Evolutionary conservation across 2,329 filamentous ascomycete genomes (phyloP).

Genomic region (Boeremia lycopersici): DNA sequence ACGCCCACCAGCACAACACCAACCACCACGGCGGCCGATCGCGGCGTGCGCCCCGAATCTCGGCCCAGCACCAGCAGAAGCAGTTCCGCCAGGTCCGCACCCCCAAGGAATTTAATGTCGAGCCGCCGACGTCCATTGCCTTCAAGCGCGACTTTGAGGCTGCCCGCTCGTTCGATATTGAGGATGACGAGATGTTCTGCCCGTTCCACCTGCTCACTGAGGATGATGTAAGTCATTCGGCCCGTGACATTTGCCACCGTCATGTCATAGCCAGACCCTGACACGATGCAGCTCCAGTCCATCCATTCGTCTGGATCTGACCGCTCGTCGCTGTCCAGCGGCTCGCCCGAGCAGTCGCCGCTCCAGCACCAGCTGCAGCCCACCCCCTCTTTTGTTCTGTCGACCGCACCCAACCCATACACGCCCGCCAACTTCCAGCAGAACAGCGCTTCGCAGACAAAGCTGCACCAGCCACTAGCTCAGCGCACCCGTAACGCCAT

Average conservation of each 20-base stretch:
- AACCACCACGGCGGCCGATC: conserved; percentile 75
- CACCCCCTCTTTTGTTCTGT: conserved; percentile 75
- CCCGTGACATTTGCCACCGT: conserved; percentile 31
- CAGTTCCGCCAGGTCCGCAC: conserved; percentile 85
- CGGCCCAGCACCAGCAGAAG: conserved; percentile 83
- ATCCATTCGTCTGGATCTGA: conserved; percentile 90
- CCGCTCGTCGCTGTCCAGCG: conserved; percentile 91
- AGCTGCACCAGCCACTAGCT: conserved; percentile 88
- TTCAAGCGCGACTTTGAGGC: conserved; percentile 91
- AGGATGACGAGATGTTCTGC: conserved; percentile 96
- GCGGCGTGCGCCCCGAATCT: conserved; percentile 80
- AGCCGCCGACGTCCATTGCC: conserved; percentile 74
- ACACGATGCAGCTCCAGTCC: conserved; percentile 72
- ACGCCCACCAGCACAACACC: conserved; percentile 67
- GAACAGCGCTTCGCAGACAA: conserved; percentile 64
- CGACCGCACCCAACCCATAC: conserved; percentile 62
- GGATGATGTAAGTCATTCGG: conserved; percentile 72
- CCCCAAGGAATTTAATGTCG: conserved; percentile 79
- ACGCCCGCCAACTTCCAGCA: conserved; percentile 67
- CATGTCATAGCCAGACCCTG: conserved; percentile 39
- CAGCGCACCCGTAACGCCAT: conserved; percentile 93
- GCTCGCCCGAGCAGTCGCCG: conserved; percentile 89
- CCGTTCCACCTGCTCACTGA: conserved; percentile 85
- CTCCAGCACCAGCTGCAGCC: conserved; percentile 80
- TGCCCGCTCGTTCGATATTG: conserved; percentile 90